Evolutionary conservation across 1,139 yeast genomes (phyloP).

Genomic region (Taphrina betulina): DNA sequence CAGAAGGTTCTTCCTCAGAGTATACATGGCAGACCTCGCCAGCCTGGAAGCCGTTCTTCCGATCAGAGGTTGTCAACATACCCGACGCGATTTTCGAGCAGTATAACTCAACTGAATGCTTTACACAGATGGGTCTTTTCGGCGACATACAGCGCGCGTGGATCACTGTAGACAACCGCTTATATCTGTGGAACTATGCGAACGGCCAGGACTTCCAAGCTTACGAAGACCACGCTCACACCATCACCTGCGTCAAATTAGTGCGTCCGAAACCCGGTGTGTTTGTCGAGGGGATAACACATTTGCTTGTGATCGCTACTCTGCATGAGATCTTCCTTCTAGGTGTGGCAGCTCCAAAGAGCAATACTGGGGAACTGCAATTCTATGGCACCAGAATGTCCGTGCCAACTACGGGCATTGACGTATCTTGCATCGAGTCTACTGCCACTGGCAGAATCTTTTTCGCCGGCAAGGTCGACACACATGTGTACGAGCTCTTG

Average conservation of each 20-base stretch:
- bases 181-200: constrained; percentile 78
- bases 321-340: constrained; percentile 73
- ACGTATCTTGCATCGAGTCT: constrained; percentile 62
- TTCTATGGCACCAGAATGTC: constrained; percentile 80
- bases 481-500: constrained; percentile 80
- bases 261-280: constrained; percentile 78
- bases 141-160: constrained; percentile 81
- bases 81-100: constrained; percentile 84
- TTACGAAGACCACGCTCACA: constrained; percentile 76
- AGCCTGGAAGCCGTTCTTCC: constrained; percentile 72
- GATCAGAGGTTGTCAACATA: constrained; percentile 63
- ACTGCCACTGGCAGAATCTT: constrained; percentile 77
- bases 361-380: constrained; percentile 53
- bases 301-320: constrained; percentile 74
- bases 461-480: constrained; percentile 79
- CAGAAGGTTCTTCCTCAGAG: constrained; percentile 41
- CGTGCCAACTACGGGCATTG: constrained; percentile 73
- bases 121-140: constrained; percentile 78
- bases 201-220: constrained; percentile 69
- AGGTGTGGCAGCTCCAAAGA: constrained; percentile 61
- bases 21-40: constrained; percentile 41
- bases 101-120: constrained; percentile 64
- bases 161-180: constrained; percentile 79
- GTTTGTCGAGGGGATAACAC: constrained; percentile 73
- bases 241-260: constrained; percentile 71